Evolutionary conservation across 2,329 filamentous ascomycete species (phyloP).

Genomic region (Aspergillus sp.): DNA sequence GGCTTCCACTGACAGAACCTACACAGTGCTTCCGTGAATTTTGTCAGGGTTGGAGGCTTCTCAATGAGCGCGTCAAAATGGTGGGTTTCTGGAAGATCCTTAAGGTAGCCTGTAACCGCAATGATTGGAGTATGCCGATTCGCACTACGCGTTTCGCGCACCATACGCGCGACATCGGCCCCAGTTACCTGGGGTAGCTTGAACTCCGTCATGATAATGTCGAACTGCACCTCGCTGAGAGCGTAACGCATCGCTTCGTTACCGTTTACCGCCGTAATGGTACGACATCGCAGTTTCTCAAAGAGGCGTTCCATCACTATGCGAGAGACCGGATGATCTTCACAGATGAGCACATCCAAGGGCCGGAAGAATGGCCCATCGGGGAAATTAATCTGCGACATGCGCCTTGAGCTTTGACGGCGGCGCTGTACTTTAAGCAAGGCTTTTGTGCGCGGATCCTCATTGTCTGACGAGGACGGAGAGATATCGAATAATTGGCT

Average conservation of each 20-base stretch:
- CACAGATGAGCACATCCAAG: conserved; percentile 91
- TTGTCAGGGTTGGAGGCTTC: conserved; percentile 91
- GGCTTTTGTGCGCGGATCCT: conserved; percentile 88
- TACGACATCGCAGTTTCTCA: conserved; percentile 92
- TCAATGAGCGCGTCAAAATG: conserved; percentile 95
- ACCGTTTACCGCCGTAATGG: conserved; percentile 86
- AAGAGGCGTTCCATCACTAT: conserved; percentile 99
- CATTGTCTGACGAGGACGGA: conserved; percentile 95
- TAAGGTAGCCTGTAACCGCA: conserved; percentile 95
- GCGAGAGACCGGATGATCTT: conserved; percentile 94
- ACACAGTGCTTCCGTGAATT: conserved; percentile 83
- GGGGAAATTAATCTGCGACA: conserved; percentile 85
- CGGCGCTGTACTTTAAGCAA: conserved; percentile 88
- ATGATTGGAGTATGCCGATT: conserved; percentile 95
- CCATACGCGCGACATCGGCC: conserved; percentile 94
- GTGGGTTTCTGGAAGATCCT: conserved; percentile 90
- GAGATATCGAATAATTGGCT: conserved; percentile 97
- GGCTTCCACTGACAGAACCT: conserved; percentile 93
- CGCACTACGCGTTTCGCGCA: conserved; percentile 91
- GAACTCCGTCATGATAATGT: conserved; percentile 98
- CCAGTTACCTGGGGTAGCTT: conserved; percentile 94
- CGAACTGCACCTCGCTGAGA: conserved; percentile 96
- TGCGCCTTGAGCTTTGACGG: conserved; percentile 89
- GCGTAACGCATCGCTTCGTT: conserved; percentile 91
- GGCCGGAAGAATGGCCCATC: conserved; percentile 87